These are phyloP conservation scores for Mycena vitilis DNA, from an alignment of 768 basidiomycete genomes.

Conservation along the genomic window DNA sequence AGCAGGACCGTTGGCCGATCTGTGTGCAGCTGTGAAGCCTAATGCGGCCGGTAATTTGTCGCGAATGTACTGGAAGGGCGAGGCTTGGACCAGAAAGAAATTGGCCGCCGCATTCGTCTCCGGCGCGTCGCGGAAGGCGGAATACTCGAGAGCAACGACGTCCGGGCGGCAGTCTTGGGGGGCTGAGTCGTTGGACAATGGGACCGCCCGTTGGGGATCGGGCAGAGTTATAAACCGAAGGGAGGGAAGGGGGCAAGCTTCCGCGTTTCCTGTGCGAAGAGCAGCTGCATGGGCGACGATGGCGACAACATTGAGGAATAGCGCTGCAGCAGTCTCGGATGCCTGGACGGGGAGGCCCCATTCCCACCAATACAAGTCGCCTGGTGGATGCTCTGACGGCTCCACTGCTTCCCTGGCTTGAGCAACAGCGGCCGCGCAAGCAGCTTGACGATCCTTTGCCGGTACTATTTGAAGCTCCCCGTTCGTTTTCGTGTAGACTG, in stretches of 20 bases:
- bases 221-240: slow-evolving; percentile 18
- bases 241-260: slow-evolving; percentile 9
- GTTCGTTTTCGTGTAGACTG: too few relatives aligned
- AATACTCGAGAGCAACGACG: slow-evolving; percentile 16
- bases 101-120: background rate
- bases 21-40: background rate
- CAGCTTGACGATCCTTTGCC: too few relatives aligned
- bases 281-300: slow-evolving; percentile 25
- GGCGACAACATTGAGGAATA: slow-evolving; percentile 25
- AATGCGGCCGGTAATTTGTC: slow-evolving; percentile 1
- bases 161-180: slow-evolving; percentile 24
- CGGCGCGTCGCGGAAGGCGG: slow-evolving; percentile 15
- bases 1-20: background rate
- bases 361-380: too few relatives aligned
- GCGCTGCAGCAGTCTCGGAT: slow-evolving; percentile 16
- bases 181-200: slow-evolving; percentile 13
- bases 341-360: slow-evolving; percentile 15
- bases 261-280: slow-evolving; percentile 13
- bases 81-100: slow-evolving; percentile 1
- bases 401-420: too few relatives aligned
- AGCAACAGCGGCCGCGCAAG: too few relatives aligned
- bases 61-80: slow-evolving; percentile 17
- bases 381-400: too few relatives aligned
- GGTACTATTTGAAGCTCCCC: too few relatives aligned
- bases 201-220: slow-evolving; percentile 14